These are phyloP conservation scores for Penicillium roqueforti DNA, from an alignment of 495 filamentous ascomycete genomes.

Conservation along the genomic window DNA sequence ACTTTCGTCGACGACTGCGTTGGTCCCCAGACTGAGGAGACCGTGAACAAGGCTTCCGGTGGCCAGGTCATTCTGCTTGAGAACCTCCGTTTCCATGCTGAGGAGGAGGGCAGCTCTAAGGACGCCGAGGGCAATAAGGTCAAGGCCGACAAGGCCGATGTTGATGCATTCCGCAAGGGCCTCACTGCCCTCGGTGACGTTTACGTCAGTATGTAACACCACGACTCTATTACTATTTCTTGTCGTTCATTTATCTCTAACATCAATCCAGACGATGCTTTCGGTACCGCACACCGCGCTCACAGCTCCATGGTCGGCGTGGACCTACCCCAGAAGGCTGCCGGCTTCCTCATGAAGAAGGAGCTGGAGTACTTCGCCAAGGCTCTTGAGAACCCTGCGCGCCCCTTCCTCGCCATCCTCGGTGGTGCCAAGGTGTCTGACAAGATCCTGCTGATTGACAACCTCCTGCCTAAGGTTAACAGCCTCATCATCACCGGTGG, in stretches of 20 bases:
- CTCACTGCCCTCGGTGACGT: conserved; percentile 93
- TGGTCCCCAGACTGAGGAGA: conserved; percentile 81
- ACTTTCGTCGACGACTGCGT: conserved; percentile 90
- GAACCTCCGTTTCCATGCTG: conserved; percentile 95
- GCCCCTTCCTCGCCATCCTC: conserved; percentile 97
- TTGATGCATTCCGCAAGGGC: conserved; percentile 90
- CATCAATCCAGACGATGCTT: conserved; percentile 77
- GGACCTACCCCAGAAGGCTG: conserved; percentile 90
- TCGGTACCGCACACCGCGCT: conserved; percentile 95
- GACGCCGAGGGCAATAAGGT: conserved; percentile 93
- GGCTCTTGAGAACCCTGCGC: conserved; percentile 87
- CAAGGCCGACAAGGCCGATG: conserved; percentile 90
- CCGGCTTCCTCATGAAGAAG: conserved; percentile 99
- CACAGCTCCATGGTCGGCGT: conserved; percentile 99
- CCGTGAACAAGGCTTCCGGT: conserved; percentile 75
- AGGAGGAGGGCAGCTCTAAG: conserved; percentile 94
- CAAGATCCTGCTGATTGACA: conserved; percentile 99
- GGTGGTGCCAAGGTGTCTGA: conserved; percentile 98
- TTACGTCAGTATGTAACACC: conserved; percentile 75
- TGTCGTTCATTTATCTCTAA: conserved; percentile 15
- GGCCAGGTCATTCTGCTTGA: conserved; percentile 89
- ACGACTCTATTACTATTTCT: not conserved
- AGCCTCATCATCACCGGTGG: conserved; percentile 94
- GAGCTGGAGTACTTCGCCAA: conserved; percentile 99
- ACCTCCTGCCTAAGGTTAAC: conserved; percentile 94